Conservation (phyloP, 164 flowering plant species). For the Nymphaea colorata region DNA sequence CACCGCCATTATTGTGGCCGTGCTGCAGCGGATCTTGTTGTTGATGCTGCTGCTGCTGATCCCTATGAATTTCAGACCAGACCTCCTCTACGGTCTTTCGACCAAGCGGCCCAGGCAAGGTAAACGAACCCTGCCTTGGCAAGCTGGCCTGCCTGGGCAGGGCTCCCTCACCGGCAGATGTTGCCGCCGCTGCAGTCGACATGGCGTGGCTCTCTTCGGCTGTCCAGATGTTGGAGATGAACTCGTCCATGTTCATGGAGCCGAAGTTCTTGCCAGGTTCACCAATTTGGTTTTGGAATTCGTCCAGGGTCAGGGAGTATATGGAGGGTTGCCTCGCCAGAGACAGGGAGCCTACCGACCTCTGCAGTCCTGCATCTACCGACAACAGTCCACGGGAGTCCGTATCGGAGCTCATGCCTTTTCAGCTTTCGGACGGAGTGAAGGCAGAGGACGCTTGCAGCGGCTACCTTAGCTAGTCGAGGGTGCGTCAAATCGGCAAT, state of each 20-base stretch:
- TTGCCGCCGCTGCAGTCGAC: slow-evolving; percentile 4
- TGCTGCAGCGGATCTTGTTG: not conserved
- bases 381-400: not conserved
- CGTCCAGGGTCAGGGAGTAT: slow-evolving; percentile 86
- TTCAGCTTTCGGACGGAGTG: too few species aligned
- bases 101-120: slow-evolving; percentile 58
- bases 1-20: not conserved
- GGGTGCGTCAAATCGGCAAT: too few species aligned
- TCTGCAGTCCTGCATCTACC: not conserved
- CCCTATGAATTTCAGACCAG: slow-evolving; percentile 76
- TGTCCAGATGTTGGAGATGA: slow-evolving; percentile 80
- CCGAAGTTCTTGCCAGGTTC: slow-evolving; percentile 80
- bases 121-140: slow-evolving; percentile 62
- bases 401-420: not conserved
- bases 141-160: slow-evolving; percentile 41
- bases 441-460: too few species aligned
- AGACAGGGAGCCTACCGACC: slow-evolving; percentile 1
- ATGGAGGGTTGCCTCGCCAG: slow-evolving; percentile 76
- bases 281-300: slow-evolving; percentile 60
- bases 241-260: slow-evolving; percentile 98
- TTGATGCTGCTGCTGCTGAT: slow-evolving; percentile 9
- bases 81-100: slow-evolving; percentile 89
- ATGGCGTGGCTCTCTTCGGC: slow-evolving; percentile 74
- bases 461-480: too few species aligned
- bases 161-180: not conserved